Conservation (phyloP, 2,329 filamentous ascomycete species). For the Daldinia sp. region DNA sequence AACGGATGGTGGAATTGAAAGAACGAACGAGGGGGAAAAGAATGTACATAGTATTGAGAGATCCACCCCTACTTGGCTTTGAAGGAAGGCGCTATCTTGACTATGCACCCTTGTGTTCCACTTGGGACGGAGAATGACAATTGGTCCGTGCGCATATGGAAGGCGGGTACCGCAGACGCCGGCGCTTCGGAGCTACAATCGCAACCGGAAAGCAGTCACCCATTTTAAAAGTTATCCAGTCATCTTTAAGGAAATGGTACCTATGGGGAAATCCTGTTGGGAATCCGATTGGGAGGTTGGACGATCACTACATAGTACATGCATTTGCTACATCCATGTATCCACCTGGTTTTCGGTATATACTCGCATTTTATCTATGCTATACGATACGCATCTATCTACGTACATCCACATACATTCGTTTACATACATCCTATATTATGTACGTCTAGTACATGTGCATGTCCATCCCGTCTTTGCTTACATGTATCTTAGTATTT, state of each 20-base stretch:
- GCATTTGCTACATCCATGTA: neutral
- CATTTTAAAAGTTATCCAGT: neutral
- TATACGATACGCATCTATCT: neutral
- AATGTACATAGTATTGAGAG: neutral
- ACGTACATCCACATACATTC: neutral
- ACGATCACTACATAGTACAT: slow-evolving; percentile 9
- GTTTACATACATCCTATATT: neutral
- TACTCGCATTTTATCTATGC: neutral
- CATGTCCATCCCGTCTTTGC: neutral
- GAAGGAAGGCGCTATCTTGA: neutral
- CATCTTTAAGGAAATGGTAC: neutral
- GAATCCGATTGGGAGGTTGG: slow-evolving; percentile 2
- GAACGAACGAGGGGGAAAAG: slow-evolving; percentile 20
- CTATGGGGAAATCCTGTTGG: neutral
- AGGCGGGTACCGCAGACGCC: neutral
- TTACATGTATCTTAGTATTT: neutral
- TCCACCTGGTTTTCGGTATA: neutral
- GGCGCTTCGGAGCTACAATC: slow-evolving; percentile 41
- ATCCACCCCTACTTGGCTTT: slow-evolving; percentile 4
- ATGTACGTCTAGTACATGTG: neutral
- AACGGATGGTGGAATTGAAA: slow-evolving; percentile 23
- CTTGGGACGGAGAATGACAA: neutral
- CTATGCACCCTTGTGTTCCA: neutral
- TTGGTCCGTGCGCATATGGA: slow-evolving; percentile 5
- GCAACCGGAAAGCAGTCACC: slow-evolving; percentile 1